Evolutionary conservation across 306 rosid species (phyloP).

Genomic region (Prunus salicina): DNA sequence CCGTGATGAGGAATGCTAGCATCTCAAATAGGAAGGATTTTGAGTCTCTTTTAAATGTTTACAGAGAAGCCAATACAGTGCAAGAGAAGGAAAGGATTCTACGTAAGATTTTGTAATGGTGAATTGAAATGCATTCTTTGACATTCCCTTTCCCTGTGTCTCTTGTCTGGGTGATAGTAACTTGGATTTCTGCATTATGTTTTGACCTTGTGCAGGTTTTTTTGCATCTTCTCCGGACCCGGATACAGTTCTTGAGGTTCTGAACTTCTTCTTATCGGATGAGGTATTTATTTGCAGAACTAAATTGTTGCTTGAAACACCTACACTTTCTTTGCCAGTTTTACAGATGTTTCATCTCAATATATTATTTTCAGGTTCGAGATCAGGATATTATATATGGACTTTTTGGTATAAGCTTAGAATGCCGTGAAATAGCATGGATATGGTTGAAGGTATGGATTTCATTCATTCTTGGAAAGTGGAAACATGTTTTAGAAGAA

Average conservation of each 20-base stretch:
- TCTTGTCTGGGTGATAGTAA: slow-evolving; percentile 33
- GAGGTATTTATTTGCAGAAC: slow-evolving; percentile 30
- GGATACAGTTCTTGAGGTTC: slow-evolving; percentile 41
- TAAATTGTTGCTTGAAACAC: not conserved
- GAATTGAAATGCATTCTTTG: not conserved
- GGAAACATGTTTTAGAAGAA: not conserved
- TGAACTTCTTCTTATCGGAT: slow-evolving; percentile 45
- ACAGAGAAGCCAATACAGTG: slow-evolving; percentile 31
- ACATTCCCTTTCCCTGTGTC: not conserved
- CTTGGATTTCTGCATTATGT: slow-evolving; percentile 1
- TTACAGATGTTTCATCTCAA: slow-evolving; percentile 3
- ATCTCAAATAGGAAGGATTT: slow-evolving; percentile 35
- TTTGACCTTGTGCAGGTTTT: slow-evolving; percentile 37
- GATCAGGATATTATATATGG: slow-evolving; percentile 48
- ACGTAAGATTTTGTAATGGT: slow-evolving; percentile 30
- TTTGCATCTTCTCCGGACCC: slow-evolving; percentile 58
- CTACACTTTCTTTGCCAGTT: slow-evolving; percentile 13
- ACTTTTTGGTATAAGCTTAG: slow-evolving; percentile 42
- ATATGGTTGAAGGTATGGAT: slow-evolving; percentile 58
- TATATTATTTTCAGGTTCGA: slow-evolving; percentile 37
- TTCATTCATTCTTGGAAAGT: not conserved
- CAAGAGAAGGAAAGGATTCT: slow-evolving; percentile 47
- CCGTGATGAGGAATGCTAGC: slow-evolving; percentile 51
- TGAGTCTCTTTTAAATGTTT: slow-evolving; percentile 42
- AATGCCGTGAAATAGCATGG: slow-evolving; percentile 49